Evolutionary conservation across 352 stramenopile species (phyloP), one percentile per base, ranked within the genome.

Genomic region (Thalassiosira oceanica): DNA sequence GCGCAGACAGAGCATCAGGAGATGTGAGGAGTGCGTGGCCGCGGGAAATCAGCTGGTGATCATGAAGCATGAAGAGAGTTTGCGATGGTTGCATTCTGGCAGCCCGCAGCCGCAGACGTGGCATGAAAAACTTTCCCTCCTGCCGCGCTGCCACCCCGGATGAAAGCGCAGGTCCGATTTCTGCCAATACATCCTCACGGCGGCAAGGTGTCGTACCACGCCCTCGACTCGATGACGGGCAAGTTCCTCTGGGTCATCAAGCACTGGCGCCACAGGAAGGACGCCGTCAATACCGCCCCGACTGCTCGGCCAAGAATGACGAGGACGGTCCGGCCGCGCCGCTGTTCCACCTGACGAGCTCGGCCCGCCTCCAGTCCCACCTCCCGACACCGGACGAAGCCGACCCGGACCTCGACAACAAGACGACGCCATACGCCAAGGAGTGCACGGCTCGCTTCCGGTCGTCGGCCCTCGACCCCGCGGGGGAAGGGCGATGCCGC

Each of bases 301-400:
- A 18, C 45, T 15, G 28, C 42, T 24, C 15, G 16, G 33, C 53
- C 26, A 44, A 41, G 2, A 10, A 5, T 5, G 29, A 57, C 20
- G 5, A 46, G n/a, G 33, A 68, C 1, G 46, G 37, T 37, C 55
- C 49, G 24, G 10, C 13, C 21, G 35, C 78, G 50, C 70, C 63
- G 20, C 69, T 77, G 18, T 69, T 77, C 49, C 71, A 78, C 24
- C 68, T 54, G 6, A 78, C 73, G 5, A 87, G 77, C 2, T 75
- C 64, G 27, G 79, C 83, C n/a, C 62, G 83, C 26, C 39, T 79
- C 23, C 72, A 80, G 72, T 90, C 83, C 6, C 50, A 73, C 26
- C 68, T 88, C 50, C 66, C 80, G 11, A 41, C 61, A 16, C 13
- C 53, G 5, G 56, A 80, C 50, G 46, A 55, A 7, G 52, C 65